Base-by-base conservation (phyloP, 345 rosid genomes). In the Eucalyptus cladocalyx region DNA sequence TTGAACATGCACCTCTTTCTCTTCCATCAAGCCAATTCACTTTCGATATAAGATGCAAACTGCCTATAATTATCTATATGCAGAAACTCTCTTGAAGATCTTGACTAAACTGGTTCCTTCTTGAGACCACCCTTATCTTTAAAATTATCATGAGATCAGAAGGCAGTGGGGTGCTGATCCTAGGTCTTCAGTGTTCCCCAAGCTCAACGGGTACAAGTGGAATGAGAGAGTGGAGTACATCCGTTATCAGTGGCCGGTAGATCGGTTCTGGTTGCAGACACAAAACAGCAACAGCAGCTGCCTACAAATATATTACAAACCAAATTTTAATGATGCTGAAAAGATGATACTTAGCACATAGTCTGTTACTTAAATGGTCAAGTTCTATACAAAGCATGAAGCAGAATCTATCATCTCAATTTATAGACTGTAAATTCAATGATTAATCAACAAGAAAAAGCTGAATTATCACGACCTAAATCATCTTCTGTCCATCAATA, bases 231-330 rank as follows among this genome's bases (percentile, higher is more conserved):
- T 98, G 98, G 90, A 98, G 91, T 13, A 98, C 98, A 87, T 98
- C 99, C 2, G 96, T 94, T 50, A 98, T 97, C 88, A 98, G 93
- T 1, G 99, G 99, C 3, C 99, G 95, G 86, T 98, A 98, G 86
- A 97, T 93, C 30, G 99, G 98, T 89, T 98, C 99, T 11, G 99
- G 96, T 91, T 98, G 99, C 90, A 98, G 95, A 86, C 99, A 98
- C 88, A 98, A 91, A 50, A 98, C 95, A 48, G 99, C 98, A 85
- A 98, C 98, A 51, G 99, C 99, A 2, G 99, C 99, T 48, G 97
- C 98, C 99, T 97, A 94, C 47, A 89, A 40, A 47, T 40, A 80
- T 30, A 81, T 45, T 51, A 54, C 45, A 89, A 45, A 2, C n/a
- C 23, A 49, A 9, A 3, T 4, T 37, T 42, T 58, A 9, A 11